phyloP scores from a whole-genome alignment of 1,284 basidiomycete genomes.

The Tausonia pullulans region DNA sequence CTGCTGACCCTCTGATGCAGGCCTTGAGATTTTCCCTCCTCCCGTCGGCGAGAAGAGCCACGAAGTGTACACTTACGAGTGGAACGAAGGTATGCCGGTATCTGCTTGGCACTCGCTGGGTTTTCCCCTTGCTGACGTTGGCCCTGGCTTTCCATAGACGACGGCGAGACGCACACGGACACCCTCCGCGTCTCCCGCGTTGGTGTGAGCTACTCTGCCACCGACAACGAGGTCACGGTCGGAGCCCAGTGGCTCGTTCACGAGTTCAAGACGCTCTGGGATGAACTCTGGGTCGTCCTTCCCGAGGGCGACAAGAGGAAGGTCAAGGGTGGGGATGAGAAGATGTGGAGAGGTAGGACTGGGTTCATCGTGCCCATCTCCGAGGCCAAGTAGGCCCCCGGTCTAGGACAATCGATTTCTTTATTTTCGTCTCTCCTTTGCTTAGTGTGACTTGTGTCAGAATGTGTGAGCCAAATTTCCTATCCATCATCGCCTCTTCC shows the following conservation, averaged over 20 bases:
- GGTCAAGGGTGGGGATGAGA: neutral
- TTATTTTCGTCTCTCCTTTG: no score
- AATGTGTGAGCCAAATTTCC: no score
- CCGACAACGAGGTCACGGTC: conserved; percentile 24
- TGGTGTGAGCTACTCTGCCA: conserved; percentile 24
- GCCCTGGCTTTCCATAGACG: conserved; percentile 22
- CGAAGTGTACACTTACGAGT: conserved; percentile 21
- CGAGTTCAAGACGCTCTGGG: conserved; percentile 34
- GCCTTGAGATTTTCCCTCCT: conserved; percentile 33
- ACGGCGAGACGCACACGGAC: conserved; percentile 33
- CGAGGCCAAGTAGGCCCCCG: no score
- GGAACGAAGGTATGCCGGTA: conserved; percentile 27
- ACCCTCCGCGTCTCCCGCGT: conserved; percentile 22
- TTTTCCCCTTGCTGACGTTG: no score
- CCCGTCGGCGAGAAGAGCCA: conserved; percentile 16
- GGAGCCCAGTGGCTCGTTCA: conserved; percentile 25
- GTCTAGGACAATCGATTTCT: no score
- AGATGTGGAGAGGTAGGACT: neutral
- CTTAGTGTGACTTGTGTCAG: no score
- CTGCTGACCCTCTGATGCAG: no score
- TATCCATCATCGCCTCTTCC: no score
- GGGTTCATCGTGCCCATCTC: no score
- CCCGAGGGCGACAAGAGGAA: conserved; percentile 27
- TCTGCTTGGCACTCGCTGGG: no score
- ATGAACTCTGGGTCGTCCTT: conserved; percentile 30